Conservation (phyloP, 2,329 filamentous ascomycete genomes). For the Penicillium sp. region DNA sequence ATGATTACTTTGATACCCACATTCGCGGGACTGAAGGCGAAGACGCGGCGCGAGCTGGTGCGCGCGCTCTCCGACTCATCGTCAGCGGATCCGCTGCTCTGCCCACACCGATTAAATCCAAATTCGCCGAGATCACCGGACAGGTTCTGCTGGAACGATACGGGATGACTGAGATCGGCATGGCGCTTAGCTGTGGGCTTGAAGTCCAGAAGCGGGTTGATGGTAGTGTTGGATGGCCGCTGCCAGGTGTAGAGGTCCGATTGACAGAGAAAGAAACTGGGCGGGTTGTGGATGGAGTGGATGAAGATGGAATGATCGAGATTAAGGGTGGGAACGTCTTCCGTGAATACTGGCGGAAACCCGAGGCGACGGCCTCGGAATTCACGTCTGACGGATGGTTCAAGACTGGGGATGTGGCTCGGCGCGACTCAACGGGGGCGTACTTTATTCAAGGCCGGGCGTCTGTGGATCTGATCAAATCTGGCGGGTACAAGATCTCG, state of each 20-base stretch:
- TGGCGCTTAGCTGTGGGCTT: constrained; percentile 49
- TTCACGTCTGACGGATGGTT: constrained; percentile 53
- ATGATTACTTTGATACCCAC: constrained; percentile 46
- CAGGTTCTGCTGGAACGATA: constrained; percentile 51
- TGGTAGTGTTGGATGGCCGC: constrained; percentile 52
- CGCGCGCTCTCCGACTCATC: constrained; percentile 38
- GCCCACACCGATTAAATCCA: constrained; percentile 44
- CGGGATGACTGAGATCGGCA: constrained; percentile 55
- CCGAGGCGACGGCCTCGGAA: constrained; percentile 48
- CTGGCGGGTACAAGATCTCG: constrained; percentile 58
- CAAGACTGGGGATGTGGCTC: constrained; percentile 50
- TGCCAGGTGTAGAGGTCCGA: constrained; percentile 50
- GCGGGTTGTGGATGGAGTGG: constrained; percentile 27
- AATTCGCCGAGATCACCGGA: constrained; percentile 43
- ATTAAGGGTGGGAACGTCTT: constrained; percentile 47
- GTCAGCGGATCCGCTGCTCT: constrained; percentile 48
- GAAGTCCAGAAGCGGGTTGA: constrained; percentile 44
- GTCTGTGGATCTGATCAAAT: constrained; percentile 57
- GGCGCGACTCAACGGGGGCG: constrained; percentile 38
- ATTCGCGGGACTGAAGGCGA: constrained; percentile 40
- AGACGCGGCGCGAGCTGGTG: constrained; percentile 32
- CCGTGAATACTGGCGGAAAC: constrained; percentile 45
- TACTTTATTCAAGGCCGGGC: constrained; percentile 58
- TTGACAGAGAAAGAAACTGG: constrained; percentile 46
- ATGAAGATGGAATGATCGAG: constrained; percentile 47